A percentile compares a stretch with the other conserved stretches of the same genome.
These are phyloP conservation scores for Trichosporon sp. DNA, from an alignment of 1,284 basidiomycete genomes.

Conservation along the genomic window DNA sequence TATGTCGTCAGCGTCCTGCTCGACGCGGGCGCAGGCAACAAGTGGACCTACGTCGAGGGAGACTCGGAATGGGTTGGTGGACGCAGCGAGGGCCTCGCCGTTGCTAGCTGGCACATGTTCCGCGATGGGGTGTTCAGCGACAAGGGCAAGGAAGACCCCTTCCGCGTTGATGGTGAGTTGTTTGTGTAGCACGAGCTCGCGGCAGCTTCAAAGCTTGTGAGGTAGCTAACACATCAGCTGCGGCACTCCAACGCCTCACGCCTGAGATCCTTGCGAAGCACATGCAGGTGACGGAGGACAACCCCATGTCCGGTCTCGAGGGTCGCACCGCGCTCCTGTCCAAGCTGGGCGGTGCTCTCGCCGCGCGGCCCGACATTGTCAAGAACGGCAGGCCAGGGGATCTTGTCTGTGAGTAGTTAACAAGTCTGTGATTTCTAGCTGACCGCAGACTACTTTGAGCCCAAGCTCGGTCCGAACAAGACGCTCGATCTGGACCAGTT, in stretches of 20 bases:
- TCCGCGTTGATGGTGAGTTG: slow-evolving; percentile 73
- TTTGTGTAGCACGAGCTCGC: not conserved
- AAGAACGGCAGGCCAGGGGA: slow-evolving; percentile 73
- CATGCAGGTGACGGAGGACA: slow-evolving; percentile 75
- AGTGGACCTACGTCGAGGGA: slow-evolving; percentile 76
- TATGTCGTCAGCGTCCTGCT: slow-evolving; percentile 91
- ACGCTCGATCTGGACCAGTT: slow-evolving; percentile 67
- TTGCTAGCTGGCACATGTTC: slow-evolving; percentile 91
- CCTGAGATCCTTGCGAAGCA: slow-evolving; percentile 66
- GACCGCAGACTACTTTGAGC: slow-evolving; percentile 37
- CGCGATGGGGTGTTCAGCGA: slow-evolving; percentile 73
- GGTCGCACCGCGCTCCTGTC: slow-evolving; percentile 77
- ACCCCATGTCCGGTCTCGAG: slow-evolving; percentile 88
- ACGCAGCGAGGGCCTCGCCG: slow-evolving; percentile 86
- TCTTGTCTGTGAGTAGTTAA: slow-evolving; percentile 65
- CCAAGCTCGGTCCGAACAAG: slow-evolving; percentile 27
- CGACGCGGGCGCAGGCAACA: slow-evolving; percentile 87
- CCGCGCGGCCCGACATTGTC: slow-evolving; percentile 67
- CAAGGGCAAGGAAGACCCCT: slow-evolving; percentile 65
- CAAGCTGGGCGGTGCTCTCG: slow-evolving; percentile 72
- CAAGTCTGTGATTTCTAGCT: not conserved
- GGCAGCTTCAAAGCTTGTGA: not conserved
- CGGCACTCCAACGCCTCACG: slow-evolving; percentile 69
- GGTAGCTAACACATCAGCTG: slow-evolving; percentile 60
- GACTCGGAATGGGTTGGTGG: slow-evolving; percentile 62